Conservation (phyloP, 371 early-diverging fungal genomes). For the Phascolomyces articulosus region DNA sequence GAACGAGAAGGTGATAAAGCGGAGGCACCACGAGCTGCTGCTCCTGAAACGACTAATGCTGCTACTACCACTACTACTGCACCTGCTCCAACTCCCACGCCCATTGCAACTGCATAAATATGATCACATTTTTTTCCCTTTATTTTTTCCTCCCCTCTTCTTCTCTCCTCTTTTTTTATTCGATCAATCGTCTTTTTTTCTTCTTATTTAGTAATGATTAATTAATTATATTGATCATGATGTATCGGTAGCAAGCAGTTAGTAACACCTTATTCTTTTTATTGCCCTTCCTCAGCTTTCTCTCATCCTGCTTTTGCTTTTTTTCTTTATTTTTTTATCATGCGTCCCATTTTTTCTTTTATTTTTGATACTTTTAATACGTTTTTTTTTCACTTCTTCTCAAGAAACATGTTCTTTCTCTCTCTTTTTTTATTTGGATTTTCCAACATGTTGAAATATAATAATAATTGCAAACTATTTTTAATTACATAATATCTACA, state of each 20-base stretch:
- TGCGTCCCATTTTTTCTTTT: not conserved
- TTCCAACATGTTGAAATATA: no score
- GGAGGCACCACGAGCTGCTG: not conserved
- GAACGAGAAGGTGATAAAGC: not conserved
- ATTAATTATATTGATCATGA: not conserved
- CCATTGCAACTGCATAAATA: slow-evolving; percentile 2
- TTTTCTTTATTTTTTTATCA: not conserved
- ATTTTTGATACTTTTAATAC: not conserved
- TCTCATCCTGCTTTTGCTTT: not conserved
- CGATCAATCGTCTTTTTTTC: not conserved
- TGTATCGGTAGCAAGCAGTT: no score
- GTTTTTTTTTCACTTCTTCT: no score
- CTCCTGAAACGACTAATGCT: not conserved
- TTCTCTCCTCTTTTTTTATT: not conserved
- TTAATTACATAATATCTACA: no score
- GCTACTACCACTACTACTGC: not conserved
- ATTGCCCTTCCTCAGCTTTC: no score
- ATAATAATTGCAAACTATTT: no score
- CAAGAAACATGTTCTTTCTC: no score
- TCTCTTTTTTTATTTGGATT: no score
- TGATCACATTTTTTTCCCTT: no score
- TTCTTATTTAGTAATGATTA: not conserved
- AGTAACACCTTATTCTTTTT: no score
- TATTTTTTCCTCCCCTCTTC: not conserved
- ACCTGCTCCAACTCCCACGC: slow-evolving; percentile 4